phyloP scores from a whole-genome alignment of 345 rosid genomes.

The Eucalyptus polyanthemos region DNA sequence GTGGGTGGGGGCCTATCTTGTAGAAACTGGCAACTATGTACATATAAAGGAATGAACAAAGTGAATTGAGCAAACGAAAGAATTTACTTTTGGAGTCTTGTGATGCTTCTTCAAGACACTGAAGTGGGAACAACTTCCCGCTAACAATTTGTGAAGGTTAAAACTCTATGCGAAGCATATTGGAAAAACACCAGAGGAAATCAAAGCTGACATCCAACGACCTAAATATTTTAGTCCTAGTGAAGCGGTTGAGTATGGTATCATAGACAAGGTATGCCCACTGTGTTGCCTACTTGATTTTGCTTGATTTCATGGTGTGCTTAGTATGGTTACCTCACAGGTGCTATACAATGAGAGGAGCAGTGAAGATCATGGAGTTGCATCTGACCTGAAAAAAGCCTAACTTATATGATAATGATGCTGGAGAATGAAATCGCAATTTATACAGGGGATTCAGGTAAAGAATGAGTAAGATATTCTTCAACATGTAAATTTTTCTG shows the following conservation, averaged over 20 bases:
- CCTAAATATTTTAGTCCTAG: slow-evolving; percentile 78
- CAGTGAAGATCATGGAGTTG: slow-evolving; percentile 52
- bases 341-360: slow-evolving; percentile 67
- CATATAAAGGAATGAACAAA: neutral
- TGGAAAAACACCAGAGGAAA: slow-evolving; percentile 68
- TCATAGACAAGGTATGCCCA: slow-evolving; percentile 70
- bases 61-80: neutral
- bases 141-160: slow-evolving; percentile 26
- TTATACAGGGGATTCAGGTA: neutral
- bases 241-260: slow-evolving; percentile 85
- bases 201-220: slow-evolving; percentile 64
- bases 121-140: neutral
- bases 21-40: neutral
- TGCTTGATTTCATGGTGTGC: neutral
- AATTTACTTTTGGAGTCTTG: neutral
- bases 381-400: slow-evolving; percentile 45
- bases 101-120: neutral
- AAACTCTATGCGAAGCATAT: slow-evolving; percentile 56
- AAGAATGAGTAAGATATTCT: neutral
- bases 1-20: neutral
- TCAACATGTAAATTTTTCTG: neutral
- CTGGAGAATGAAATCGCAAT: neutral
- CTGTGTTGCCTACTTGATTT: neutral
- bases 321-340: slow-evolving; percentile 7
- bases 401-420: slow-evolving; percentile 20